Percentiles rank a stretch among this genome's conserved stretches.
Evolutionary conservation across 1,284 basidiomycete species (phyloP).

Genomic region (Coniferiporia weirii): DNA sequence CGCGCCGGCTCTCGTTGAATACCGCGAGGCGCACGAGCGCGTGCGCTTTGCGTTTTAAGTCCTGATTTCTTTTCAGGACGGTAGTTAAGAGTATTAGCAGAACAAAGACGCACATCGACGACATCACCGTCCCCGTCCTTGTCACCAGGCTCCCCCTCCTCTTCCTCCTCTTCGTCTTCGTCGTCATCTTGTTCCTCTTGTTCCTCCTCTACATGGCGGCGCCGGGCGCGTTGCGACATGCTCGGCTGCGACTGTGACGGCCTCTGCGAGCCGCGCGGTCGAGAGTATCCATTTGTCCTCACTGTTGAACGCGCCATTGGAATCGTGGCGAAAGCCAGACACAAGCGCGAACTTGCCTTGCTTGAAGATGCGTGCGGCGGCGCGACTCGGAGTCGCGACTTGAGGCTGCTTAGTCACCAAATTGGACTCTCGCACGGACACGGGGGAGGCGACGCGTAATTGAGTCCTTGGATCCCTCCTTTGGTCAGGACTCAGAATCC

Average conservation of each 20-base stretch:
- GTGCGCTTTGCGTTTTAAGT: constrained; percentile 50
- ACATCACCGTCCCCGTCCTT: constrained; percentile 23
- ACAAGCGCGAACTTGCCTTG: no score
- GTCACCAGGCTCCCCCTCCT: constrained; percentile 24
- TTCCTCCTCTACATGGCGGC: constrained; percentile 17
- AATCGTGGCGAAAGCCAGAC: background rate
- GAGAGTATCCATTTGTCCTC: constrained; percentile 10
- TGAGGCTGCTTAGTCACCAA: background rate
- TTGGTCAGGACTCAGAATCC: background rate
- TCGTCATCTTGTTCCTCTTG: constrained; percentile 28
- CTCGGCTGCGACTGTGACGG: constrained; percentile 1
- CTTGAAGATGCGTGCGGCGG: background rate
- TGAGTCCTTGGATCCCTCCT: background rate
- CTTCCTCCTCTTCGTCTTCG: constrained; percentile 28
- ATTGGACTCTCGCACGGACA: background rate
- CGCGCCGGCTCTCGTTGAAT: constrained; percentile 61
- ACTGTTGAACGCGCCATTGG: constrained; percentile 3
- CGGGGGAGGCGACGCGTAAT: constrained; percentile 1
- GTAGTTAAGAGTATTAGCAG: background rate
- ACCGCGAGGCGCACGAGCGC: constrained; percentile 69
- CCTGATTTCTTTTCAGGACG: constrained; percentile 33
- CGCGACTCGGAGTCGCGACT: background rate
- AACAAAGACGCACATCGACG: constrained; percentile 15
- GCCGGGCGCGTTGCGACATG: constrained; percentile 10
- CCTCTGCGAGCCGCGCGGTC: constrained; percentile 9